Evolutionary conservation across 2,329 filamentous ascomycete species (phyloP).

Genomic region (Ophiognomonia clavigignenti-juglandacearum): DNA sequence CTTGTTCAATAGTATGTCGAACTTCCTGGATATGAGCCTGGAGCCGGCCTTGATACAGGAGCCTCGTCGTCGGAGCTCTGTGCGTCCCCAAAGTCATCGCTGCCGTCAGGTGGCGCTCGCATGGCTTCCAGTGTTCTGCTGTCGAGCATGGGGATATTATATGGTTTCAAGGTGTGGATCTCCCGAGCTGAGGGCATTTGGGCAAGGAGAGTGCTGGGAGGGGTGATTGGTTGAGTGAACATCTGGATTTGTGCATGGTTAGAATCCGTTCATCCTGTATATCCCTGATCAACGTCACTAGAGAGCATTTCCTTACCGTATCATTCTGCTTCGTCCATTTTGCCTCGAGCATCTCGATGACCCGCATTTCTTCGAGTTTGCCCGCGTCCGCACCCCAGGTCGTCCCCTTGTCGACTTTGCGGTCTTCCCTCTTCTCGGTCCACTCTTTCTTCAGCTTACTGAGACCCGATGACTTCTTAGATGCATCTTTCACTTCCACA

Average conservation of each 20-base stretch:
- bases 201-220: slow-evolving; percentile 64
- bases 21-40: slow-evolving; percentile 11
- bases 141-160: slow-evolving; percentile 60
- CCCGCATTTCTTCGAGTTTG: slow-evolving; percentile 74
- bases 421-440: slow-evolving; percentile 74
- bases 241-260: slow-evolving; percentile 48
- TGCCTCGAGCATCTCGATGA: slow-evolving; percentile 78
- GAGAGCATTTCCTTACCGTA: slow-evolving; percentile 54
- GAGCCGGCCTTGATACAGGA: slow-evolving; percentile 15
- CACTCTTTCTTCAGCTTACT: slow-evolving; percentile 68
- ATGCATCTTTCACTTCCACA: slow-evolving; percentile 44
- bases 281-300: not conserved
- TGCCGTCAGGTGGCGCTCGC: slow-evolving; percentile 46
- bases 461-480: slow-evolving; percentile 52
- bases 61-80: slow-evolving; percentile 38
- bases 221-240: slow-evolving; percentile 72
- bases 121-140: slow-evolving; percentile 58
- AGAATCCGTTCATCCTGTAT: not conserved
- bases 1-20: slow-evolving; percentile 17
- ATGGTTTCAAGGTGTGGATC: slow-evolving; percentile 69
- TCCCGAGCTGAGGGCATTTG: slow-evolving; percentile 86
- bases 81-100: slow-evolving; percentile 36
- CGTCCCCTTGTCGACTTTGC: slow-evolving; percentile 66
- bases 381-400: slow-evolving; percentile 82
- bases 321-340: slow-evolving; percentile 96